Base-by-base conservation (phyloP, 2,329 filamentous ascomycete genomes). In the Trichoderma breve region DNA sequence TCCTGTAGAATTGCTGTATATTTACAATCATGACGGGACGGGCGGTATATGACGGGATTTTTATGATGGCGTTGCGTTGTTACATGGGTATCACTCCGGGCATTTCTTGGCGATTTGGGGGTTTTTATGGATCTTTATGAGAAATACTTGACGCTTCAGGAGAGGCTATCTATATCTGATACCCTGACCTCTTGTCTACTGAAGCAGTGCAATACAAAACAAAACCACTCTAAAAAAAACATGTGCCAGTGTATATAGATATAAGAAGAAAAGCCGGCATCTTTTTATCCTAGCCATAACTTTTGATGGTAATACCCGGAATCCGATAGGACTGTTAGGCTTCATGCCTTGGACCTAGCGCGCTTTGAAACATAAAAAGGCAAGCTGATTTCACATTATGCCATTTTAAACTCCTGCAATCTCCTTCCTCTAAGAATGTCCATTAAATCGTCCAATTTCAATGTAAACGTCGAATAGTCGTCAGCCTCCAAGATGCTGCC, bases 1-100 rank as follows among this genome's bases (percentile, higher is more conserved):
- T 60, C 34, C 32, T 65, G 68, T 72, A 70, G 71, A 70, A 69
- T 65, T 70, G 67, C 61, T 70, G 71, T 72, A 72, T 66, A 57
- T 61, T 53, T 70, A 72, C 64, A 64, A 64, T 62, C 39, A 70
- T 62, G 71, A 70, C 55, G 66, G 66, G 34, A 72, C 55, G 26
- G 71, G 30, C 36, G 39, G 67, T 11, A 58, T 18, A 58, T 47
- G 67, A 72, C 47, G 67, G 55, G 43, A 34, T 70, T 58, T 60
- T 61, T 53, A 58, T 68, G 67, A 69, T 53, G 65, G 71, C 65
- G 66, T 66, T 69, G 53, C 65, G 66, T 66, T 69, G 53, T 47
- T 66, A 51, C 32, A 60, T 26, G 71, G 71, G 53, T 60, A 57
- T 55, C 18, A 32, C 53, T 64, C 32, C 39, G 21, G 71, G 53